phyloP scores from a whole-genome alignment of 345 rosid species.

The Salix dunnii region DNA sequence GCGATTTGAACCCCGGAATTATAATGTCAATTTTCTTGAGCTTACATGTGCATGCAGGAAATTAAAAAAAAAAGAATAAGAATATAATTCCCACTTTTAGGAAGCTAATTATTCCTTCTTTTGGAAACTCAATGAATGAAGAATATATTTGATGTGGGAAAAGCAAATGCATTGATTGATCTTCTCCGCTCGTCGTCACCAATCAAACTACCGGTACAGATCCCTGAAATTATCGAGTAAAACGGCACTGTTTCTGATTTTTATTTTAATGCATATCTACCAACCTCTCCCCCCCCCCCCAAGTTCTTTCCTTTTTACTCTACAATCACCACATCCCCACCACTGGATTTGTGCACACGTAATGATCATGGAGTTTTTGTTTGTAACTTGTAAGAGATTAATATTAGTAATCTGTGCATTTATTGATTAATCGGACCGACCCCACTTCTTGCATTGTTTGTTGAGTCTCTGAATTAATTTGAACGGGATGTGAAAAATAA shows the following conservation, averaged over 20 bases:
- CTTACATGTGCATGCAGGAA: background rate
- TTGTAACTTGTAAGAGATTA: background rate
- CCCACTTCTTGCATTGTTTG: conserved; percentile 25
- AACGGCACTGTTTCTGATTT: background rate
- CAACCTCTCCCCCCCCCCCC: background rate
- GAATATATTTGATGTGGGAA: background rate
- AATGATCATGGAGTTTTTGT: background rate
- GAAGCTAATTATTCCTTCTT: background rate
- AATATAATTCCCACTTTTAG: background rate
- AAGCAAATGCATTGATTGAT: conserved; percentile 4
- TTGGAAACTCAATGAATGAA: background rate
- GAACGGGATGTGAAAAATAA: background rate
- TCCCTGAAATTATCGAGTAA: background rate
- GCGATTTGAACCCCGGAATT: background rate
- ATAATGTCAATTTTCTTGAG: background rate
- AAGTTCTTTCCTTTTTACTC: background rate
- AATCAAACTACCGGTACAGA: background rate
- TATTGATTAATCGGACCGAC: conserved; percentile 28
- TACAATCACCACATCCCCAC: background rate
- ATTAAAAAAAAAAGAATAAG: background rate
- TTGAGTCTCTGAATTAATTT: conserved; percentile 29
- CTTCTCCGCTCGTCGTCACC: background rate
- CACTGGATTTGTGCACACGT: background rate
- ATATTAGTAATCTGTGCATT: conserved; percentile 11
- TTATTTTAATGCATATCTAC: background rate